A percentile compares a stretch with the other conserved stretches of the same genome.
Evolutionary conservation across 2,329 filamentous ascomycete genomes (phyloP).

Genomic region (Colletotrichum destructivum): DNA sequence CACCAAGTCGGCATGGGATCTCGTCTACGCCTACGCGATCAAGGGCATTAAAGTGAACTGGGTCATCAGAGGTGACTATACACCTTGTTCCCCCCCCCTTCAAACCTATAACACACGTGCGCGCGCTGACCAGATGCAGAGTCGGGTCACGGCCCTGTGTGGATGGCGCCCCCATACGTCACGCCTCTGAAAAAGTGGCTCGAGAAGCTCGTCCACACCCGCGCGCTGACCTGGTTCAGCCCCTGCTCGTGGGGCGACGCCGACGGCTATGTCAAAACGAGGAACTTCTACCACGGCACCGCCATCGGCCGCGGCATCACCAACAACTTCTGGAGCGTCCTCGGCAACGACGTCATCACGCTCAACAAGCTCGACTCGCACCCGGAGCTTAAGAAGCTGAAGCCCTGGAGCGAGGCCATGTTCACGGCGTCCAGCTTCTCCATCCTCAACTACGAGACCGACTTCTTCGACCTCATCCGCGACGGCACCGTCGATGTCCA

Average conservation of each 20-base stretch:
- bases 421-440: slow-evolving; percentile 70
- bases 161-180: slow-evolving; percentile 72
- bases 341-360: slow-evolving; percentile 69
- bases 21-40: slow-evolving; percentile 73
- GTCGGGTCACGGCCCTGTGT: slow-evolving; percentile 71
- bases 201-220: slow-evolving; percentile 76
- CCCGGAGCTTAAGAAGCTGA: slow-evolving; percentile 67
- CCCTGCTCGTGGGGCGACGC: slow-evolving; percentile 80
- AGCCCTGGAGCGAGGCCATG: slow-evolving; percentile 66
- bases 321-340: slow-evolving; percentile 70
- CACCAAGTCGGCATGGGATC: slow-evolving; percentile 77
- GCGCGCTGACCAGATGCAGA: slow-evolving; percentile 42
- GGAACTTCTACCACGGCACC: slow-evolving; percentile 71
- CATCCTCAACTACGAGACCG: slow-evolving; percentile 72
- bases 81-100: background rate
- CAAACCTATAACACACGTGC: no score
- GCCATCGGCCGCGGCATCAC: slow-evolving; percentile 69
- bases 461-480: slow-evolving; percentile 71
- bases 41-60: slow-evolving; percentile 71
- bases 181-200: slow-evolving; percentile 78
- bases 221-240: slow-evolving; percentile 80
- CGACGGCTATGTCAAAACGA: slow-evolving; percentile 70
- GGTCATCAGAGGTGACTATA: slow-evolving; percentile 68
- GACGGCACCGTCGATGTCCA: slow-evolving; percentile 67
- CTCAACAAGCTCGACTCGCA: slow-evolving; percentile 69